phyloP scores from a whole-genome alignment of 176 grass and related monocot genomes.

The Oryza brachyantha region DNA sequence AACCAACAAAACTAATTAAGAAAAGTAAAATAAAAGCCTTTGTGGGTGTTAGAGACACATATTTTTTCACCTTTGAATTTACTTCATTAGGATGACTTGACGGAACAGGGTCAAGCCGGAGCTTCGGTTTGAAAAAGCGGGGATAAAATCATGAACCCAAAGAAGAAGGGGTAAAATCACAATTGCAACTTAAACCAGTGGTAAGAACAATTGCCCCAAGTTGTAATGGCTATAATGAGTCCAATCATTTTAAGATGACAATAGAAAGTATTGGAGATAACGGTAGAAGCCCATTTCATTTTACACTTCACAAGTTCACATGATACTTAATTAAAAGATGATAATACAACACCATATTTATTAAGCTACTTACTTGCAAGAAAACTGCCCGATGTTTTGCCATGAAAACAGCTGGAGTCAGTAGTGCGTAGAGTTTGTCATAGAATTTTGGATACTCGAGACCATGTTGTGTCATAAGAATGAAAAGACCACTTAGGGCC shows the following conservation, averaged over 20 bases:
- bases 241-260: neutral
- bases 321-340: neutral
- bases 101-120: no score
- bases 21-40: no score
- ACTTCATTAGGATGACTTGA: no score
- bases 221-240: neutral
- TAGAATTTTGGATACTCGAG: slow-evolving; percentile 96
- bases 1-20: no score
- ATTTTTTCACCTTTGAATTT: no score
- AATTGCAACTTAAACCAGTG: no score
- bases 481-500: slow-evolving; percentile 92
- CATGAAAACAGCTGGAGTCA: slow-evolving; percentile 84
- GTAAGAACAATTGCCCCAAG: no score
- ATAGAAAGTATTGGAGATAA: neutral
- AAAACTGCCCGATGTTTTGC: slow-evolving; percentile 89
- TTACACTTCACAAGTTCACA: neutral
- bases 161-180: no score
- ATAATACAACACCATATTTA: neutral
- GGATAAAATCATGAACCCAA: no score
- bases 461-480: slow-evolving; percentile 93
- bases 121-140: no score
- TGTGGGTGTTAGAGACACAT: no score
- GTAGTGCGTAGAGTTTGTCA: slow-evolving; percentile 83
- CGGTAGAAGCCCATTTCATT: neutral
- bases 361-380: slow-evolving; percentile 73